Base-by-base conservation (phyloP, 331 rosid species). In the Malus hybrid region DNA sequence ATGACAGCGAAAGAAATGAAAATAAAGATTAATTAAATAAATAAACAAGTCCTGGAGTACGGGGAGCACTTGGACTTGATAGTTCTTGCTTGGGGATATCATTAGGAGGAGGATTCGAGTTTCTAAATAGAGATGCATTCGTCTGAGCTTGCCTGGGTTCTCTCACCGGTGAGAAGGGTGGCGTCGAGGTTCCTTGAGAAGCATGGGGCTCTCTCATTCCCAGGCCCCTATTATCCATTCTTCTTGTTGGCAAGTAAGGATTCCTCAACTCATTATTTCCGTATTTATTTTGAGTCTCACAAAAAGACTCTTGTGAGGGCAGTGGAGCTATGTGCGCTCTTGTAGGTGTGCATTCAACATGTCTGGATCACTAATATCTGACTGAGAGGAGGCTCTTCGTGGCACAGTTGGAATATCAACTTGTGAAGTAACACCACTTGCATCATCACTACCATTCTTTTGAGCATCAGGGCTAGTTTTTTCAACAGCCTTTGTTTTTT, bases 261-360 rank as follows among this genome's bases (percentile, higher is more conserved):
- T 73, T 86, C 73, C 79, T 81, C 34, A 84, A 82, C 64, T 81
- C 87, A 6, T 59, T 73, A 75, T 83, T 79, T 76, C n/a, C 81
- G 80, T 85, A 81, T 73, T 89, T 84, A 75, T 90, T 90, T 52
- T 84, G 79, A 4, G 81, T 50, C 75, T 27, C 79, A 36, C 56
- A 34, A 16, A 88, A 80, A 79, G 87, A 78, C 18, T 77, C 82
- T 68, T 9, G 61, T 9, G 44, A 48, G 34, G 77, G 61, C 9
- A 29, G 28, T 18, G 78, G 76, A 62, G 28, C 46, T 34, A 74
- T 64, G 74, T 69, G 29, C 56, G 28, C 65, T 55, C 20, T 44
- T 13, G 33, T 52, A 78, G 50, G 71, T 34, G 29, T 52, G 33
- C 20, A 34, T 4, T 52, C 44, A 19, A 20, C 33, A 6, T 4